Evolutionary conservation across 495 filamentous ascomycete genomes (phyloP).

Genomic region (Aspergillus bertholletiae): DNA sequence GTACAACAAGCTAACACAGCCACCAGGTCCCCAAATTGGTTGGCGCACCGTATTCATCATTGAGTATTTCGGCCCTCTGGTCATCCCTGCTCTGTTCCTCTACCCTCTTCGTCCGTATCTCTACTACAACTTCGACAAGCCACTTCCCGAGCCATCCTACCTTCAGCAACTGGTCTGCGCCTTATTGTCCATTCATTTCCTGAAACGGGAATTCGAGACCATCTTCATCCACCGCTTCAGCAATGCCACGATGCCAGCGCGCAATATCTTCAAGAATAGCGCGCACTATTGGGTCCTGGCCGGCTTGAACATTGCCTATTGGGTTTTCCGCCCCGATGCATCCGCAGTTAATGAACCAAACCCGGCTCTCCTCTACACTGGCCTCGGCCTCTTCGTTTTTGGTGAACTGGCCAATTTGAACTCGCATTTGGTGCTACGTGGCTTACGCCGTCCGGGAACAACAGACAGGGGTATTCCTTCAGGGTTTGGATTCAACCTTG

Average conservation of each 20-base stretch:
- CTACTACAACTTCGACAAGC: slow-evolving; percentile 56
- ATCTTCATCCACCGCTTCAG: slow-evolving; percentile 95
- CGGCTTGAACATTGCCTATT: slow-evolving; percentile 78
- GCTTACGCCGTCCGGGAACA: slow-evolving; percentile 72
- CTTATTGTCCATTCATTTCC: slow-evolving; percentile 77
- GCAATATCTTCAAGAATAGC: slow-evolving; percentile 87
- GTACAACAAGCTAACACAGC: slow-evolving; percentile 1
- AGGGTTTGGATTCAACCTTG: slow-evolving; percentile 78
- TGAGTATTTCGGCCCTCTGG: slow-evolving; percentile 91
- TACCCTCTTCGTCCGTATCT: slow-evolving; percentile 68
- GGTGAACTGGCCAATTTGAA: slow-evolving; percentile 77
- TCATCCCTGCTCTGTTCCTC: slow-evolving; percentile 76
- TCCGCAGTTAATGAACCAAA: slow-evolving; percentile 44
- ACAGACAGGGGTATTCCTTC: slow-evolving; percentile 83
- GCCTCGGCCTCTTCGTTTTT: slow-evolving; percentile 65
- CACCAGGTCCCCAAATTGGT: slow-evolving; percentile 77
- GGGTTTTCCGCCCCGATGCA: slow-evolving; percentile 74
- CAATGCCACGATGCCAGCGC: slow-evolving; percentile 82
- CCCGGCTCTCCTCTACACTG: slow-evolving; percentile 52
- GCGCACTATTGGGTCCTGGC: slow-evolving; percentile 86
- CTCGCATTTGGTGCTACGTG: slow-evolving; percentile 71
- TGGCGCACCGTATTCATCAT: slow-evolving; percentile 94
- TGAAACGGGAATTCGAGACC: slow-evolving; percentile 94
- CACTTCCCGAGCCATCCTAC: slow-evolving; percentile 51
- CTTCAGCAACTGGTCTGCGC: slow-evolving; percentile 68